Evolutionary conservation across 768 basidiomycete genomes (phyloP), one percentile per base, ranked within the genome.

Genomic region (Tylopilus balloui): DNA sequence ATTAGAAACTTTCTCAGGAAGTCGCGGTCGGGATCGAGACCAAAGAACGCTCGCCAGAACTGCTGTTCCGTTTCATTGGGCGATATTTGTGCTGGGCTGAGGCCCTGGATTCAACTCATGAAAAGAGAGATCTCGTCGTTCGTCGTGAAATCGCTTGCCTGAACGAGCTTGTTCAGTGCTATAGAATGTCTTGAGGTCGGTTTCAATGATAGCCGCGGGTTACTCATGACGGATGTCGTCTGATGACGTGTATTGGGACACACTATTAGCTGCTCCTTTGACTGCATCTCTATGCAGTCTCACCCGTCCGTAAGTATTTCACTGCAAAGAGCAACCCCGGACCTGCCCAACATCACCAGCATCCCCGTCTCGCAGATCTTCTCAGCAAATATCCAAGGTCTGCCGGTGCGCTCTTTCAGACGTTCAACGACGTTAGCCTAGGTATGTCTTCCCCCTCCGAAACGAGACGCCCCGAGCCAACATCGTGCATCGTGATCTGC

Each of bases 381-480:
- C 53, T 84, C 21, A 51, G 58, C 11, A 86, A 81, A 62, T 89
- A 89, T 57, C 86, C 87, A 29, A 71, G 64, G 21, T 67, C 75
- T 14, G 80, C 81, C 3, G 76, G 81, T 12, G 71, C 77, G 20
- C 66, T 89, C 9, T 86, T 88, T 61, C 87, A 89, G 64, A 74
- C 82, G 1, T 88, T 84, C 69, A 89, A 89, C 61, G 87, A 91
- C 50, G 65, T 90, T 25, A 64, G 78, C 6, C 77, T 80, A 19
- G 78, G 88, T 85, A 44, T 45, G 68, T 51, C 17, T 15, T 37
- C 27, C n/a, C 41, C 28, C 25, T 39, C 14, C 8, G 17, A 28
- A 23, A 35, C 23, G 42, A 17, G 34, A 35, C 21, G 34, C 20
- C 23, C 14, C n/a, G 39, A 45, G 36, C 14, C 19, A 51, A 43